Conservation (phyloP, 106 monocot genomes). For the Chionographis japonica region DNA sequence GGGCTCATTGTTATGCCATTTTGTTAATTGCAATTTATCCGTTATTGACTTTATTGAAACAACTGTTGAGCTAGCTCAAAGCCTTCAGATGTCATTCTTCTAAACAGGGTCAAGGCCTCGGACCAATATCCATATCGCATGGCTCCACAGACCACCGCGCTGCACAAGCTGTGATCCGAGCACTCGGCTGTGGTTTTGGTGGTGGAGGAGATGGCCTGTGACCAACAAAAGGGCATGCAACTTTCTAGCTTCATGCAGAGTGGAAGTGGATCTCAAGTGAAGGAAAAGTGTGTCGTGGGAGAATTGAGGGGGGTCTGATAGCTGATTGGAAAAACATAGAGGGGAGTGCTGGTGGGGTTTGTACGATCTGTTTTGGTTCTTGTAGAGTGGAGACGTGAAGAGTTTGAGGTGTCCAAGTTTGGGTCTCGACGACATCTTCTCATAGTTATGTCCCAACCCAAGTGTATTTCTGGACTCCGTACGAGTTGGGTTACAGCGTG, state of each 20-base stretch:
- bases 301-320: background rate
- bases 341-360: background rate
- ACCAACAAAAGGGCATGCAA: constrained; percentile 31
- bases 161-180: constrained; percentile 30
- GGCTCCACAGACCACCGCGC: constrained; percentile 34
- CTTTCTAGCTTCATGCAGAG: background rate
- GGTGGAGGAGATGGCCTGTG: constrained; percentile 13
- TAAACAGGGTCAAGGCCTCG: constrained; percentile 39
- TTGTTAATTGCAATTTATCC: too few species aligned
- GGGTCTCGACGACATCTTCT: too few species aligned
- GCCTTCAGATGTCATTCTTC: constrained; percentile 34
- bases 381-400: constrained; percentile 1
- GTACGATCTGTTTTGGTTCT: background rate
- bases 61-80: too few species aligned
- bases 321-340: too few species aligned
- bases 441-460: too few species aligned
- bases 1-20: too few species aligned
- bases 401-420: background rate
- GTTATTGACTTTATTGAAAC: too few species aligned
- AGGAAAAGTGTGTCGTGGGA: constrained; percentile 20
- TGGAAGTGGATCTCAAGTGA: constrained; percentile 11
- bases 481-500: too few species aligned
- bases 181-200: background rate
- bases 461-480: too few species aligned
- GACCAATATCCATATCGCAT: constrained; percentile 29